Evolutionary conservation across 1,139 yeast genomes (phyloP), one percentile per base, ranked within the genome.

Genomic region (Eremothecium gossypii): DNA sequence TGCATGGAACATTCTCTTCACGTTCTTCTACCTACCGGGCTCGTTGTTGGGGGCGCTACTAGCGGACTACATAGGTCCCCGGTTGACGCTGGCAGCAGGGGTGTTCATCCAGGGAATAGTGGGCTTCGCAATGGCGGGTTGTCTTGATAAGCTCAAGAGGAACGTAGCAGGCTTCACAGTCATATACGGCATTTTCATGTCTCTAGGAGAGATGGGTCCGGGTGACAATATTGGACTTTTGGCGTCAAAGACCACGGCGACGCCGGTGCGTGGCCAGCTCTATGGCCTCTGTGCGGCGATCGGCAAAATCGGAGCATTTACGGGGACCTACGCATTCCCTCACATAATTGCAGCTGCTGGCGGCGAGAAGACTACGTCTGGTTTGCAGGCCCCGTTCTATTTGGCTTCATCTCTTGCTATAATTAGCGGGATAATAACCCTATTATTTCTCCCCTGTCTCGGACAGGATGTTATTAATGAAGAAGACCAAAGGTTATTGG

Each of bases 1-100:
- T 66, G 96, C 96, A 41, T 89, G 96, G 96, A 84, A 83, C 61
- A 83, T 84, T 47, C 91, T 89, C 4, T 74, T 89, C 56, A 86
- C 85, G 64, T 69, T 84, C 57, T 89, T 89, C 63, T 87, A 89
- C 63, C 67, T 89, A 33, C 96, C 96, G 9, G 97, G 97, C 51
- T 74, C 95, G 2, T 74, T 86, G 58, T 61, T 82, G 17, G 96
- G 97, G 57, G 96, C 95, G 8, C 59, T 74, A 41, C 67, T 77
- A 34, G 74, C 94, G n/a, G 97, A 89, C 65, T 83, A 78, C 64
- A 58, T 85, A 46, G 97, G 97, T 12, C 96, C 96, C 41, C 76
- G 96, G 63, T 64, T 83, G 48, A 82, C 95, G 9, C 68, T 86
- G 41, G 73, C 71, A 27, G 45, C 70, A 46, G 96, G 96, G 54